phyloP scores from a whole-genome alignment of 495 filamentous ascomycete species.

The Aspergillus egyptiacus region DNA sequence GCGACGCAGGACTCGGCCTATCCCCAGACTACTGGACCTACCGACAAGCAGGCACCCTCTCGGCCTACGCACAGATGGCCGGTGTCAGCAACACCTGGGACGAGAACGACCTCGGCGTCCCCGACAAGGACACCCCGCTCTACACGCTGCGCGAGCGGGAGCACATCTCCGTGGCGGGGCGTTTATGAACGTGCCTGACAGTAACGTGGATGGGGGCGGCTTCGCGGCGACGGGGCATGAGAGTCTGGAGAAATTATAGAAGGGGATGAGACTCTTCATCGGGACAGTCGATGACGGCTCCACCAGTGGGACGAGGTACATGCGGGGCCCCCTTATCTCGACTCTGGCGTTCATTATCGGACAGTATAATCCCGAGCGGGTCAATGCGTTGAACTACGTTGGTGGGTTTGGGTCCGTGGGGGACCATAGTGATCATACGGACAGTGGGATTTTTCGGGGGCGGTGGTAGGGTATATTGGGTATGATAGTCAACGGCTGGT shows the following conservation, averaged over 20 bases:
- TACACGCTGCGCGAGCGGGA: slow-evolving; percentile 8
- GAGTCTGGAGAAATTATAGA: slow-evolving; percentile 16
- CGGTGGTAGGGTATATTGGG: slow-evolving; percentile 9
- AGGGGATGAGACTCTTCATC: slow-evolving; percentile 6
- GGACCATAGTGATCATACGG: slow-evolving; percentile 18
- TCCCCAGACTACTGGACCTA: slow-evolving; percentile 11
- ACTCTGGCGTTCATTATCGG: slow-evolving; percentile 4
- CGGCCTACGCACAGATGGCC: slow-evolving; percentile 17
- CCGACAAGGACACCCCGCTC: slow-evolving; percentile 6
- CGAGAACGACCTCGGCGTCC: slow-evolving; percentile 6
- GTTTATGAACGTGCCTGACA: slow-evolving; percentile 17
- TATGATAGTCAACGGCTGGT: slow-evolving; percentile 4
- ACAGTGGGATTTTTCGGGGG: slow-evolving; percentile 6
- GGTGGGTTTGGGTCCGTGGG: slow-evolving; percentile 7
- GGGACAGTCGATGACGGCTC: slow-evolving; percentile 5
- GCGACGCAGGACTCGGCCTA: slow-evolving; percentile 67
- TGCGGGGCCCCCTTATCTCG: slow-evolving; percentile 2
- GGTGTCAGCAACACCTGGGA: slow-evolving; percentile 9
- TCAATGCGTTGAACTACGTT: slow-evolving; percentile 12
- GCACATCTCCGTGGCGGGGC: slow-evolving; percentile 13
- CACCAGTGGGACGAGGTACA: slow-evolving; percentile 10
- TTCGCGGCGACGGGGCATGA: slow-evolving; percentile 5
- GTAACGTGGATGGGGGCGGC: slow-evolving; percentile 10
- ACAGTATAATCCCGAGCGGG: slow-evolving; percentile 5
- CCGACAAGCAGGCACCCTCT: slow-evolving; percentile 10